These are phyloP conservation scores for Danielia reshetovae DNA, from an alignment of 805 yeast genomes.

Conservation along the genomic window DNA sequence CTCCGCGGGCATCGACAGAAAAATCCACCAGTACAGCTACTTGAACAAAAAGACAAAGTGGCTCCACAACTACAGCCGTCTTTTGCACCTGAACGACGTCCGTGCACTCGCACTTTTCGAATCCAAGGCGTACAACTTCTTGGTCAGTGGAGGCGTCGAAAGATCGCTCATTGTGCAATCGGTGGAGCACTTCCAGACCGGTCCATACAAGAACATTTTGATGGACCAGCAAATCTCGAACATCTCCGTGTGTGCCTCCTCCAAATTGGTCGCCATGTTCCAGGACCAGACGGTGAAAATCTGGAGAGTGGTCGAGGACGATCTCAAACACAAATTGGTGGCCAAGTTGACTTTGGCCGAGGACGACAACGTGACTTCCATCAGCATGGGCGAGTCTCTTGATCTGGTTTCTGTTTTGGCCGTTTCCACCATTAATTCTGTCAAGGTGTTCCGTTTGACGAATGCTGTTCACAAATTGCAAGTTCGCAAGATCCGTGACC, in stretches of 20 bases:
- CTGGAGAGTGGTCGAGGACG: slow-evolving; percentile 56
- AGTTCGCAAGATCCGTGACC: slow-evolving; percentile 53
- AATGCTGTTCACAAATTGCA: slow-evolving; percentile 36
- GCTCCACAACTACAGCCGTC: slow-evolving; percentile 71
- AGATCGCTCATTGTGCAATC: slow-evolving; percentile 65
- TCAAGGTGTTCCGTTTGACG: slow-evolving; percentile 64
- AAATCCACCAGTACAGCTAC: slow-evolving; percentile 67
- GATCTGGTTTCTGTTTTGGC: slow-evolving; percentile 59
- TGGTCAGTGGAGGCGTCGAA: slow-evolving; percentile 84
- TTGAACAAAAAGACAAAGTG: slow-evolving; percentile 50
- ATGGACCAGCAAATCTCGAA: slow-evolving; percentile 55
- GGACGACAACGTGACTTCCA: slow-evolving; percentile 75
- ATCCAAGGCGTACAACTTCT: slow-evolving; percentile 59
- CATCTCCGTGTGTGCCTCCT: slow-evolving; percentile 43
- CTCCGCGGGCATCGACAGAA: slow-evolving; percentile 91
- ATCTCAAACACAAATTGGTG: slow-evolving; percentile 50
- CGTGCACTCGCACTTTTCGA: slow-evolving; percentile 72
- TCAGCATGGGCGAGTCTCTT: slow-evolving; percentile 49
- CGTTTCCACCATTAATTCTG: slow-evolving; percentile 64
- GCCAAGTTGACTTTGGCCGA: slow-evolving; percentile 64
- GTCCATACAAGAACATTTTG: slow-evolving; percentile 68
- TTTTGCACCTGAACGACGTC: slow-evolving; percentile 83
- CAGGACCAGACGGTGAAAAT: slow-evolving; percentile 76
- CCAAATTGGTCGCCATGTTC: slow-evolving; percentile 67
- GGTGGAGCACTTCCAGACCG: slow-evolving; percentile 62